Base-by-base conservation (phyloP, 2,329 filamentous ascomycete genomes). In the Leptodontidium sp. region DNA sequence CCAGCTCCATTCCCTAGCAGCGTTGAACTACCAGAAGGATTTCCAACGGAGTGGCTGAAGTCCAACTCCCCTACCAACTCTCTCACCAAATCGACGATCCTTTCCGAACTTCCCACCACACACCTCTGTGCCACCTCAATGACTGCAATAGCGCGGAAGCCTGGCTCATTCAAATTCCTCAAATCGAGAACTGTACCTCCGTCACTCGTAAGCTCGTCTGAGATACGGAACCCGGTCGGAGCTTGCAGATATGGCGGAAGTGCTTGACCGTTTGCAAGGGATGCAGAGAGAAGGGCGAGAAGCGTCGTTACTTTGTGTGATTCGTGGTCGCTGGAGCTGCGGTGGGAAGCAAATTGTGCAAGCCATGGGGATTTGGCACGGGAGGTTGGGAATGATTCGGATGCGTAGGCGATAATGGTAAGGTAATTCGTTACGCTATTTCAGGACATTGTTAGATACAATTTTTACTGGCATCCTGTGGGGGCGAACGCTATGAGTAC, bases 121-220 rank as follows among this genome's bases (percentile, higher is more conserved):
- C 68, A 72, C 61, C 70, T 65, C 59, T 71, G 70, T n/a, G 70
- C 69, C 43, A 93, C 88, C 76, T 93, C 90, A 71, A 93, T 82
- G 9, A 92, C 89, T 0, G 90, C 90, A 78, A 93, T 93, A 64
- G 90, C 89, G 2, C 90, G 87, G 78, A 92, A 93, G 0, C 90
- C 90, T 0, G 89, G 88, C 76, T 92, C 88, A 1, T 87, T 85
- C 72, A 92, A 85, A 77, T 93, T 89, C 67, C 83, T 77, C 3
- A 91, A 79, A 70, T 85, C 87, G 17, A 92, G 77, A 11, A 92
- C 86, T 66, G 86, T 83, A 3, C 81, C 79, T 70, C 89, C 85
- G 2, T 90, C 77, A 1, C 82, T 80, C 40, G 89, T 84, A 0
- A 93, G 80, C 38, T 84, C 84, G 29, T 83, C 81, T 0, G 84